These are phyloP conservation scores for Ceratocystis alfenasii DNA, from an alignment of 2,329 filamentous ascomycete genomes.

Conservation along the genomic window DNA sequence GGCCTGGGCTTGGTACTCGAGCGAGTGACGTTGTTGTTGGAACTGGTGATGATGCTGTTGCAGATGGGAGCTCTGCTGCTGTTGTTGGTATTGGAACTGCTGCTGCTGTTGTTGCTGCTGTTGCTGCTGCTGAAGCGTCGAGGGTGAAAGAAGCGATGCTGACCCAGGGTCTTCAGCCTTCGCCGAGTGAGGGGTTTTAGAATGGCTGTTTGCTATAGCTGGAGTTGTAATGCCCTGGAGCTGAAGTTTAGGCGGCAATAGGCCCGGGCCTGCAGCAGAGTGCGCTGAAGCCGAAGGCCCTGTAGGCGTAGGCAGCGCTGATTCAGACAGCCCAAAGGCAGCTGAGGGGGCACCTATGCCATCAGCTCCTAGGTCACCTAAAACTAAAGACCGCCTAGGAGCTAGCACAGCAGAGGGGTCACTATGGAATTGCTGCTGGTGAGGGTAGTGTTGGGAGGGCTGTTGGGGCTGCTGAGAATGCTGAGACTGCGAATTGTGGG, in stretches of 20 bases:
- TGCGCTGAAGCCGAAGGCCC: background rate
- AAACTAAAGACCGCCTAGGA: background rate
- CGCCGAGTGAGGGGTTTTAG: slow-evolving; percentile 21
- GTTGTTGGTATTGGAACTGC: slow-evolving; percentile 23
- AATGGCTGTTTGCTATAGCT: background rate
- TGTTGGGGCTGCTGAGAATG: slow-evolving; percentile 24
- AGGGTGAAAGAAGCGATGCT: slow-evolving; percentile 4
- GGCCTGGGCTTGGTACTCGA: slow-evolving; percentile 18
- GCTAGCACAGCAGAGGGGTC: slow-evolving; percentile 6
- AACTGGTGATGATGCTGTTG: slow-evolving; percentile 25
- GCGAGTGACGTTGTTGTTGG: slow-evolving; percentile 23
- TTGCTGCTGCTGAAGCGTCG: background rate
- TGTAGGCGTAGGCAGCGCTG: background rate
- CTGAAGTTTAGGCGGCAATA: slow-evolving; percentile 20
- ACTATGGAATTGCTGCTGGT: slow-evolving; percentile 6
- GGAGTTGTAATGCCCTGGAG: slow-evolving; percentile 2
- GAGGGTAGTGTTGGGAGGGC: slow-evolving; percentile 25
- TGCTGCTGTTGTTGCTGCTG: slow-evolving; percentile 24
- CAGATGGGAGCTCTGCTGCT: slow-evolving; percentile 26
- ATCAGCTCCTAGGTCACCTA: background rate
- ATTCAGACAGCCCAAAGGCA: background rate
- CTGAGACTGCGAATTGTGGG: slow-evolving; percentile 16
- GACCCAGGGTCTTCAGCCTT: background rate
- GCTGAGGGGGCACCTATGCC: background rate
- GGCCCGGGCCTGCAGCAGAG: slow-evolving; percentile 18